These are phyloP conservation scores for Scedosporium boydii DNA, from an alignment of 2,329 filamentous ascomycete species.

Conservation along the genomic window DNA sequence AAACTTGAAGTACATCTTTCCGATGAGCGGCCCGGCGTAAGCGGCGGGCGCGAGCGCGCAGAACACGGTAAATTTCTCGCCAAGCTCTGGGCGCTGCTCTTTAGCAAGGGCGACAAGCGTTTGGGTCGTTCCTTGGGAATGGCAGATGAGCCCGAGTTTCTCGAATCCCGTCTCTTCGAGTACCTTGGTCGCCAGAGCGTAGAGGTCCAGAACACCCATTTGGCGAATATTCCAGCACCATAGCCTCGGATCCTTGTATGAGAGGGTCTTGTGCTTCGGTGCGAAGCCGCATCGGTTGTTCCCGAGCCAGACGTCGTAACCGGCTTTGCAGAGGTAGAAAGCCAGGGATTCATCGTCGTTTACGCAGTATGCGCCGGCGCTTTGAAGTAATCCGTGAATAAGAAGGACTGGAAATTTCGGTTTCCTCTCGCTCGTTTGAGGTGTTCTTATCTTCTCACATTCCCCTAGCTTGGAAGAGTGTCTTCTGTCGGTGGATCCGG, in stretches of 20 bases:
- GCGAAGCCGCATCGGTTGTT: conserved; percentile 85
- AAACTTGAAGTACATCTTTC: conserved; percentile 85
- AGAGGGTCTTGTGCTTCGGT: conserved; percentile 64
- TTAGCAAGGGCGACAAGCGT: conserved; percentile 82
- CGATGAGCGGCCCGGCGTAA: conserved; percentile 78
- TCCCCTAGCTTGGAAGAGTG: neutral
- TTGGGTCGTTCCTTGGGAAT: conserved; percentile 87
- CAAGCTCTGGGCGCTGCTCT: conserved; percentile 78
- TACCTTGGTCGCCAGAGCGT: conserved; percentile 71
- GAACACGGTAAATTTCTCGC: conserved; percentile 76
- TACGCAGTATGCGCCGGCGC: conserved; percentile 76
- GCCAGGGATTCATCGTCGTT: conserved; percentile 86
- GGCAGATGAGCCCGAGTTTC: conserved; percentile 74
- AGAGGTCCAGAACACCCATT: conserved; percentile 83
- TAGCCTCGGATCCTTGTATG: conserved; percentile 75
- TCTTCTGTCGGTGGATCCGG: neutral
- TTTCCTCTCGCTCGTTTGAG: conserved; percentile 24
- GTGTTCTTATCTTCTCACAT: neutral
- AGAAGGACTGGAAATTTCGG: conserved; percentile 75
- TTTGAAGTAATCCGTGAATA: conserved; percentile 83
- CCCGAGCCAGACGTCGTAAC: conserved; percentile 91
- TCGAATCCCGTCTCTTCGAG: conserved; percentile 73
- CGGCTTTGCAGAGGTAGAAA: conserved; percentile 84
- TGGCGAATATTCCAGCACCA: conserved; percentile 96
- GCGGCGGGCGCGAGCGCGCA: conserved; percentile 85